phyloP scores from a whole-genome alignment of 2,329 filamentous ascomycete genomes.

The Aspergillus terreus region DNA sequence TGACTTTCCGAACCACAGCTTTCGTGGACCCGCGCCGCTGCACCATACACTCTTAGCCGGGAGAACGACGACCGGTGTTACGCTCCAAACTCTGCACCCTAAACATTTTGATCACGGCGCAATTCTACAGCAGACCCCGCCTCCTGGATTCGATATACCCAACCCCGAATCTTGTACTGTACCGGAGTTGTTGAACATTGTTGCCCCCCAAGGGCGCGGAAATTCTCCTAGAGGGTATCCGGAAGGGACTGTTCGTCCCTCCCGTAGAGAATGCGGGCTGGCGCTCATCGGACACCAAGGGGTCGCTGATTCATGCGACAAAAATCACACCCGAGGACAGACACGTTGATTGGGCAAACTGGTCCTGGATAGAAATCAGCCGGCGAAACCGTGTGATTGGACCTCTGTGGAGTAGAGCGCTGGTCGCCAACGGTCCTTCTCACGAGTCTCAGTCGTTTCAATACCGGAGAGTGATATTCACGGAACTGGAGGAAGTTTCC shows the following conservation, averaged over 20 bases:
- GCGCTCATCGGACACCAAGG: slow-evolving; percentile 19
- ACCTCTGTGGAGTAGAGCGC: slow-evolving; percentile 58
- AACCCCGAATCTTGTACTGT: slow-evolving; percentile 48
- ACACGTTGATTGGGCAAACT: slow-evolving; percentile 58
- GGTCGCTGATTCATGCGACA: slow-evolving; percentile 55
- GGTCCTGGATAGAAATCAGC: slow-evolving; percentile 53
- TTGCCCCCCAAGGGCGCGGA: slow-evolving; percentile 63
- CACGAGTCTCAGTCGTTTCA: slow-evolving; percentile 19
- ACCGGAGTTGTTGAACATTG: slow-evolving; percentile 47
- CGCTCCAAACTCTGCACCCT: slow-evolving; percentile 80
- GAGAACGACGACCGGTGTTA: slow-evolving; percentile 65
- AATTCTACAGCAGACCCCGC: slow-evolving; percentile 67
- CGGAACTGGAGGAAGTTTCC: slow-evolving; percentile 31
- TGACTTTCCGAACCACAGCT: slow-evolving; percentile 43
- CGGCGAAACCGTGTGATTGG: slow-evolving; percentile 60
- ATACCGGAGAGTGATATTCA: slow-evolving; percentile 36
- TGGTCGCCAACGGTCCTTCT: slow-evolving; percentile 19
- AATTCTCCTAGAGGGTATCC: slow-evolving; percentile 66
- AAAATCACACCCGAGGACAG: slow-evolving; percentile 67
- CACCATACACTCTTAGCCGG: slow-evolving; percentile 73
- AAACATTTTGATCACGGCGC: slow-evolving; percentile 72
- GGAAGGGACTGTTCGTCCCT: slow-evolving; percentile 60
- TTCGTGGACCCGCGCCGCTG: slow-evolving; percentile 81
- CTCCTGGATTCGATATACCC: slow-evolving; percentile 52
- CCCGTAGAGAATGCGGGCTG: slow-evolving; percentile 45